Percentiles rank a stretch among this genome's conserved stretches.
phyloP scores from a whole-genome alignment of 371 early-diverging fungal species.

The Thermomucor indicae-seudaticae region DNA sequence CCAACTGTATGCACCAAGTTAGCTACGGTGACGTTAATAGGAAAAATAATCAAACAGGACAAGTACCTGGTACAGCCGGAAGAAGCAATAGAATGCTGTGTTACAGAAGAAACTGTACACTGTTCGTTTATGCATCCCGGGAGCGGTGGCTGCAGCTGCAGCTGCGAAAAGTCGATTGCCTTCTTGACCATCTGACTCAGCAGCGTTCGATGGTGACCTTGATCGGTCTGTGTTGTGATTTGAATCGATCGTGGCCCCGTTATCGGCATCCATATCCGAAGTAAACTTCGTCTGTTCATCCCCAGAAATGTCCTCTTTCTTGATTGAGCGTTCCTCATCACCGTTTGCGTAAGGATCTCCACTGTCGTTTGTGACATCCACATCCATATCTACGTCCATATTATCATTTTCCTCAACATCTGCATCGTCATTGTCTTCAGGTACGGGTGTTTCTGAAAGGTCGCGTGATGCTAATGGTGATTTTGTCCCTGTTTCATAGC shows the following conservation, averaged over 20 bases:
- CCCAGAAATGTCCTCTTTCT: slow-evolving; percentile 17
- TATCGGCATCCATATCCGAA: slow-evolving; percentile 32
- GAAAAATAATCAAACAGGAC: not conserved
- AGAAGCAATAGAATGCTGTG: slow-evolving; percentile 79
- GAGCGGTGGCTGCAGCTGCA: slow-evolving; percentile 49
- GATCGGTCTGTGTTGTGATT: slow-evolving; percentile 1
- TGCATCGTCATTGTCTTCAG: slow-evolving; percentile 5
- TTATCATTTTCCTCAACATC: not conserved
- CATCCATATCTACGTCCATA: not conserved
- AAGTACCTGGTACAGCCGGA: slow-evolving; percentile 79
- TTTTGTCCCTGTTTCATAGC: not conserved
- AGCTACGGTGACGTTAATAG: not conserved
- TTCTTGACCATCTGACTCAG: slow-evolving; percentile 8
- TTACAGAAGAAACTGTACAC: slow-evolving; percentile 70
- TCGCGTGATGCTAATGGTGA: slow-evolving; percentile 15
- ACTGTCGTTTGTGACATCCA: not conserved
- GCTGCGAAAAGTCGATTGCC: slow-evolving; percentile 35
- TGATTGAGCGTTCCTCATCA: slow-evolving; percentile 12
- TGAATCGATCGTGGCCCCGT: slow-evolving; percentile 22
- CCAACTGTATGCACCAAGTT: slow-evolving; percentile 39
- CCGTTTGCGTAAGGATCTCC: slow-evolving; percentile 3
- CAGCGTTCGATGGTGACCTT: not conserved
- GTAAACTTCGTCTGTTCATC: slow-evolving; percentile 8
- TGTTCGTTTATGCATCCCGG: slow-evolving; percentile 28
- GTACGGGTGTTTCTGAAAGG: slow-evolving; percentile 5